A percentile compares a stretch with the other conserved stretches of the same genome.
phyloP scores from a whole-genome alignment of 1,284 basidiomycete genomes.

The Ustilago shanxiensis region DNA sequence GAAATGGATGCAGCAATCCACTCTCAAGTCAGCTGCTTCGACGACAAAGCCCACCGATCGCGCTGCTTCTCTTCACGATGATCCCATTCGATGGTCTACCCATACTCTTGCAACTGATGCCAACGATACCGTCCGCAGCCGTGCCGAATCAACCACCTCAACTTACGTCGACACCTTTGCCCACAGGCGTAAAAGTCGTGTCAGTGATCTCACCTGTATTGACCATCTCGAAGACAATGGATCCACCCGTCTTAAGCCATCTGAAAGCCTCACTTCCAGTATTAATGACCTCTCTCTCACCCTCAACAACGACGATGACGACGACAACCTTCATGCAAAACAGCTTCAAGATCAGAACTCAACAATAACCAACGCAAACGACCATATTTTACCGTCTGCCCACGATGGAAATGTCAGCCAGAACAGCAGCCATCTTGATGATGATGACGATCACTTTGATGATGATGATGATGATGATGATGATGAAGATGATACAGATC shows the following conservation, averaged over 20 bases:
- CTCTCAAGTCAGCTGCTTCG: slow-evolving; percentile 14
- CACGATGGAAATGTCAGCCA: too few species aligned
- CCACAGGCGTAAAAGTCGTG: slow-evolving; percentile 39
- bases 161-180: slow-evolving; percentile 48
- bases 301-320: slow-evolving; percentile 19
- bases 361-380: not conserved
- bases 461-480: not conserved
- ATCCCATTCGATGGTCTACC: slow-evolving; percentile 32
- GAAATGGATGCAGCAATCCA: slow-evolving; percentile 34
- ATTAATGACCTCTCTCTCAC: slow-evolving; percentile 36
- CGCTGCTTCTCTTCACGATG: slow-evolving; percentile 5
- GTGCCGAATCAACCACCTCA: slow-evolving; percentile 38
- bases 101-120: slow-evolving; percentile 30
- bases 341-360: slow-evolving; percentile 2
- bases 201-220: slow-evolving; percentile 46
- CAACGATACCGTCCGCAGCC: slow-evolving; percentile 36
- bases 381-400: not conserved
- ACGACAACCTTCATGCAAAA: not conserved
- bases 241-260: slow-evolving; percentile 5
- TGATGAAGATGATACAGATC: slow-evolving; percentile 7
- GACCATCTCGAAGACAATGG: slow-evolving; percentile 25
- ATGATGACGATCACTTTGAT: not conserved
- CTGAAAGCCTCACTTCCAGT: slow-evolving; percentile 16
- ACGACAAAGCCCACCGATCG: slow-evolving; percentile 11
- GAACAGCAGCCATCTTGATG: too few species aligned